These are phyloP conservation scores for Panaeolus papilionaceus DNA, from an alignment of 768 basidiomycete species.

Conservation along the genomic window DNA sequence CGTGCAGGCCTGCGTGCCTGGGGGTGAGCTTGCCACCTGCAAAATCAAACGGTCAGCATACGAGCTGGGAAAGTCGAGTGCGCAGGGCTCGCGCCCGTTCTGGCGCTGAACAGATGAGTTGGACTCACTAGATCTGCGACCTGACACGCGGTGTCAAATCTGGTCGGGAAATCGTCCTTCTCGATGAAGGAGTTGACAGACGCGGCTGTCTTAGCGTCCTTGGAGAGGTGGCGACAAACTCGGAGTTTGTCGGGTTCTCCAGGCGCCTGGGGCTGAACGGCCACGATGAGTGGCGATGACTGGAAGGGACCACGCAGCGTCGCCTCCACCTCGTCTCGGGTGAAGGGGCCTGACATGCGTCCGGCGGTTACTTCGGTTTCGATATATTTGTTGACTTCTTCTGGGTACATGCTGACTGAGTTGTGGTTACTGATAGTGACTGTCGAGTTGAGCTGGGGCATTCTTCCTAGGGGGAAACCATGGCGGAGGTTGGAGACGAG, in stretches of 20 bases:
- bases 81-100: not conserved
- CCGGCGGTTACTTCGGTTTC: too few relatives aligned
- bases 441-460: conserved; percentile 31
- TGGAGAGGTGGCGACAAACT: too few relatives aligned
- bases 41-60: not conserved
- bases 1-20: conserved; percentile 36
- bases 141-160: conserved; percentile 31
- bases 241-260: too few relatives aligned
- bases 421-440: too few relatives aligned
- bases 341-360: too few relatives aligned
- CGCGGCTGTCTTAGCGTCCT: too few relatives aligned
- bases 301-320: too few relatives aligned
- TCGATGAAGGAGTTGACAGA: conserved; percentile 33
- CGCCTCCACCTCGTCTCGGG: too few relatives aligned
- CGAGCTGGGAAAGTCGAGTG: too few relatives aligned
- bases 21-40: conserved; percentile 37
- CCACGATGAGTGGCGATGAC: too few relatives aligned
- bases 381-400: conserved; percentile 28
- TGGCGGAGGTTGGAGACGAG: conserved; percentile 34
- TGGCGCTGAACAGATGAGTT: not conserved
- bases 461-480: conserved; percentile 41
- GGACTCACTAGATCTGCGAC: conserved; percentile 36
- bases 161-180: conserved; percentile 33
- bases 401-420: too few relatives aligned
- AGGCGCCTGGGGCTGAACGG: too few relatives aligned